Conservation (phyloP, 192 early-diverging fungal genomes). For the Mycoemilia scoparia region DNA sequence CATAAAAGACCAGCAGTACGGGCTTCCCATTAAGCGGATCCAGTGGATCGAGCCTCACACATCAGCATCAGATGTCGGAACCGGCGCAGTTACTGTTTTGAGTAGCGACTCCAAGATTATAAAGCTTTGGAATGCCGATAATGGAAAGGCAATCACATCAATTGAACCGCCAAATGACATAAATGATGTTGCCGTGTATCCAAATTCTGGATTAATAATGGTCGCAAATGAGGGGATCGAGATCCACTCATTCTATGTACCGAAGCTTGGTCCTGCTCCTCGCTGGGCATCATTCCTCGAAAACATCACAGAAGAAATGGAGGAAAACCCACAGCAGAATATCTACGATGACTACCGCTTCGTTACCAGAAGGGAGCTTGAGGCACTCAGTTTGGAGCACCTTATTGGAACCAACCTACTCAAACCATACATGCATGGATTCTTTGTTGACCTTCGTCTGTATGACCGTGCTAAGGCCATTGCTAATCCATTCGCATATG, state of each 20-base stretch:
- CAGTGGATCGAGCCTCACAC: constrained; percentile 46
- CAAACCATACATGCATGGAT: constrained; percentile 97
- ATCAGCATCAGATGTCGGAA: constrained; percentile 20
- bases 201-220: constrained; percentile 69
- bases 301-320: constrained; percentile 85
- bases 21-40: constrained; percentile 75
- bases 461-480: constrained; percentile 93
- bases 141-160: constrained; percentile 71
- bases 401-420: constrained; percentile 80
- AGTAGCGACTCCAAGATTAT: constrained; percentile 79
- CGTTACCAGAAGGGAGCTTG: constrained; percentile 76
- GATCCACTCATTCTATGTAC: constrained; percentile 86
- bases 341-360: constrained; percentile 99
- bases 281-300: constrained; percentile 87
- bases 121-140: constrained; percentile 81
- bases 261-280: constrained; percentile 79
- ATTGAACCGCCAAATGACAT: constrained; percentile 83
- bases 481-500: constrained; percentile 90
- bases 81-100: constrained; percentile 50
- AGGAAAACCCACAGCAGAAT: constrained; percentile 68
- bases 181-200: constrained; percentile 78
- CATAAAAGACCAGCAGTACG: constrained; percentile 96
- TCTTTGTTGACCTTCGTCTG: constrained; percentile 87
- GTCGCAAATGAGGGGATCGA: constrained; percentile 83
- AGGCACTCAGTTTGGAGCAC: constrained; percentile 70